These are phyloP conservation scores for Wallemia mellicola DNA, from an alignment of 1,284 basidiomycete genomes.

Conservation along the genomic window DNA sequence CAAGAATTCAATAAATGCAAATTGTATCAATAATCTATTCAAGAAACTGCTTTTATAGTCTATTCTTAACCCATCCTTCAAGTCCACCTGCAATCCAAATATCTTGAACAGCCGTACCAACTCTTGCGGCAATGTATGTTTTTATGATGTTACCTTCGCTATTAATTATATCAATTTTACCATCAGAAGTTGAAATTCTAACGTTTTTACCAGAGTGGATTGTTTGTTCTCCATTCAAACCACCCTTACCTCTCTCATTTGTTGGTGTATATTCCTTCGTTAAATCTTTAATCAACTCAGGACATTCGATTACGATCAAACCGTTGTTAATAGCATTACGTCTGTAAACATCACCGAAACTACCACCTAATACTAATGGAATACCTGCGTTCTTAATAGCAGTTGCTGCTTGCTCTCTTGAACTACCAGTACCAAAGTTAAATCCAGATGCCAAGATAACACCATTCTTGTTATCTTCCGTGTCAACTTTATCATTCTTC, in stretches of 20 bases:
- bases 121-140: neutral
- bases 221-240: slow-evolving; percentile 45
- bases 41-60: too few relatives aligned
- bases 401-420: slow-evolving; percentile 94
- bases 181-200: neutral
- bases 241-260: slow-evolving; percentile 42
- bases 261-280: slow-evolving; percentile 41
- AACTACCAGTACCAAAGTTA: slow-evolving; percentile 96
- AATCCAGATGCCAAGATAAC: slow-evolving; percentile 71
- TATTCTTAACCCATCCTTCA: neutral
- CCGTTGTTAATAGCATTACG: slow-evolving; percentile 98
- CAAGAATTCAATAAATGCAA: neutral
- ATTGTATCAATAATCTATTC: neutral
- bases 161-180: neutral
- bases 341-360: slow-evolving; percentile 98
- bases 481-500: slow-evolving; percentile 11
- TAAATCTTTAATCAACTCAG: slow-evolving; percentile 59
- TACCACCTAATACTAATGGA: slow-evolving; percentile 75
- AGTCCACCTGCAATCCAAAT: neutral
- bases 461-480: slow-evolving; percentile 21
- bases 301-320: slow-evolving; percentile 74
- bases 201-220: slow-evolving; percentile 15
- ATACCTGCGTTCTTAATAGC: slow-evolving; percentile 82
- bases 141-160: neutral
- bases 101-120: neutral